These are phyloP conservation scores for Epichloe sylvatica DNA, from an alignment of 2,329 filamentous ascomycete species.

Conservation along the genomic window DNA sequence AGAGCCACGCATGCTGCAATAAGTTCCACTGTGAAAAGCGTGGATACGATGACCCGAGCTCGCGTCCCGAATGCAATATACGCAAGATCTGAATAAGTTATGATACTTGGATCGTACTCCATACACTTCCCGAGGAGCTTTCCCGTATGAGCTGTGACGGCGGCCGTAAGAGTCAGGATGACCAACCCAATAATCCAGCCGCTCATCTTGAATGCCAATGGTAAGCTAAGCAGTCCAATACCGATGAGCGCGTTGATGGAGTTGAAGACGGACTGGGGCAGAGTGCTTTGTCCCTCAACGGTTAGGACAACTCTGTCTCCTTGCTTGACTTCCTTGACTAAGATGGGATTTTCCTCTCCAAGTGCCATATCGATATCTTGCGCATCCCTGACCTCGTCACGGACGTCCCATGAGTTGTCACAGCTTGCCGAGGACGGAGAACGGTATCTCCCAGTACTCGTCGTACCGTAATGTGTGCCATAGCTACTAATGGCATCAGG, in stretches of 20 bases:
- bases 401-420: conserved; percentile 9
- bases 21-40: conserved; percentile 79
- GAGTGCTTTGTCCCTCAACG: conserved; percentile 83
- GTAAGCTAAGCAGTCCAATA: conserved; percentile 76
- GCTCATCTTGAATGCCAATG: conserved; percentile 72
- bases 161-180: conserved; percentile 60
- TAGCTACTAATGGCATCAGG: conserved; percentile 62
- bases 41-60: conserved; percentile 67
- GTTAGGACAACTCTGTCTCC: conserved; percentile 74
- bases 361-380: conserved; percentile 15
- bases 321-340: conserved; percentile 83
- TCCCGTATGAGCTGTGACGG: conserved; percentile 74
- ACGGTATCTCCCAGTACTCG: conserved; percentile 21
- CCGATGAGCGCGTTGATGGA: conserved; percentile 88
- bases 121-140: conserved; percentile 76
- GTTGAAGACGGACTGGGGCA: conserved; percentile 93
- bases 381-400: conserved; percentile 23
- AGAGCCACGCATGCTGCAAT: conserved; percentile 80
- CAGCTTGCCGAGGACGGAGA: conserved; percentile 34
- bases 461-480: conserved; percentile 39
- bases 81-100: conserved; percentile 89
- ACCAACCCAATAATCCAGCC: conserved; percentile 75
- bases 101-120: conserved; percentile 68
- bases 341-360: conserved; percentile 44
- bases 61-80: conserved; percentile 78